Conservation (phyloP, 2,329 filamentous ascomycete species). For the Botrytis medusae region DNA sequence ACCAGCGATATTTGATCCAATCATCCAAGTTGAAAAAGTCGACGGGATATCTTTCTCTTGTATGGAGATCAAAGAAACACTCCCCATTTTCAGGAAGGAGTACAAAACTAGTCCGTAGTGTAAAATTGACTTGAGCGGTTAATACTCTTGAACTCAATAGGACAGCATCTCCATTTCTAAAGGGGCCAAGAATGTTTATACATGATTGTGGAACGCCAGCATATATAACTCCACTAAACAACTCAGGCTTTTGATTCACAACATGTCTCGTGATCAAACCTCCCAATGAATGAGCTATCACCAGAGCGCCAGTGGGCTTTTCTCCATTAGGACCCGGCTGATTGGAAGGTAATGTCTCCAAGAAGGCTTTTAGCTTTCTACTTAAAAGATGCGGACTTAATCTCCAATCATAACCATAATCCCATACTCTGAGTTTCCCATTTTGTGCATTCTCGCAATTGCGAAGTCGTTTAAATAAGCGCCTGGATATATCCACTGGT, state of each 20-base stretch:
- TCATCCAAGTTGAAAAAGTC: conserved; percentile 79
- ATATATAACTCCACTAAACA: conserved; percentile 84
- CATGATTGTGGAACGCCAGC: conserved; percentile 83
- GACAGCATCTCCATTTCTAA: conserved; percentile 91
- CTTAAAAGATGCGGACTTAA: conserved; percentile 78
- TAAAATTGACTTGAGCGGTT: conserved; percentile 91
- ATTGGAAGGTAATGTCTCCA: conserved; percentile 76
- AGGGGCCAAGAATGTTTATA: conserved; percentile 85
- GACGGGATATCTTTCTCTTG: conserved; percentile 75
- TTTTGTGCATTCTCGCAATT: conserved; percentile 70
- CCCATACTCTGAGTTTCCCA: conserved; percentile 75
- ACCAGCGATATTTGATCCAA: conserved; percentile 77
- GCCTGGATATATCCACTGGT: conserved; percentile 82
- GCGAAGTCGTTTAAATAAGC: conserved; percentile 74
- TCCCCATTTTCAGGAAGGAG: conserved; percentile 83
- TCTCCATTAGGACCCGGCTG: conserved; percentile 45
- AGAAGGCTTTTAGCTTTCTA: conserved; percentile 66
- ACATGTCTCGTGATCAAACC: conserved; percentile 86
- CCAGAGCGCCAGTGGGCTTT: conserved; percentile 66
- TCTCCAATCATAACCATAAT: conserved; percentile 95
- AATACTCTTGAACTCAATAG: conserved; percentile 85
- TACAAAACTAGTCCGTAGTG: conserved; percentile 79
- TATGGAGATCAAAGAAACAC: conserved; percentile 77
- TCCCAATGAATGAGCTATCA: conserved; percentile 84
- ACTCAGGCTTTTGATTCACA: conserved; percentile 78